Conservation (phyloP, 192 early-diverging fungal species). For the Backusella australiensis region DNA sequence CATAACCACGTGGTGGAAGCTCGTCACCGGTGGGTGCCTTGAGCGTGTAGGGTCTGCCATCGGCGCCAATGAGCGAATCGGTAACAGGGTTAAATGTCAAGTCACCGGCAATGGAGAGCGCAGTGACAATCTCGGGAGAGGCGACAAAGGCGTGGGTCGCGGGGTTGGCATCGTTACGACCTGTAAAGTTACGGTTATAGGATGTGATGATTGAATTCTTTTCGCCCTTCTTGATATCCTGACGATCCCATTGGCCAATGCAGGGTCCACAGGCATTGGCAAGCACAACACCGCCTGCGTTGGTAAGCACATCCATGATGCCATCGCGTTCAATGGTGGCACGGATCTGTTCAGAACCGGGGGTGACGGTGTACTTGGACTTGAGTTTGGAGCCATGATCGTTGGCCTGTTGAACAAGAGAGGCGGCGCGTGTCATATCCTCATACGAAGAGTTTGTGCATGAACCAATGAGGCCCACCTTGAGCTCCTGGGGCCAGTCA, state of each 20-base stretch:
- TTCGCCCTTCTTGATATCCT: slow-evolving; percentile 94
- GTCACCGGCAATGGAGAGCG: slow-evolving; percentile 92
- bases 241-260: slow-evolving; percentile 98
- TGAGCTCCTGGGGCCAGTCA: slow-evolving; percentile 85
- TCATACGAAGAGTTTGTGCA: slow-evolving; percentile 99
- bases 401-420: slow-evolving; percentile 80
- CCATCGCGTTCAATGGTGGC: slow-evolving; percentile 95
- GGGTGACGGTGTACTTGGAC: slow-evolving; percentile 87
- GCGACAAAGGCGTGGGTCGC: slow-evolving; percentile 95
- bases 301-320: slow-evolving; percentile 70
- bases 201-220: slow-evolving; percentile 98
- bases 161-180: slow-evolving; percentile 98
- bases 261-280: slow-evolving; percentile 99
- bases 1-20: slow-evolving; percentile 91
- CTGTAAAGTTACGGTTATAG: slow-evolving; percentile 99
- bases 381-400: slow-evolving; percentile 81
- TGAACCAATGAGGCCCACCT: slow-evolving; percentile 92
- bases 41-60: slow-evolving; percentile 96
- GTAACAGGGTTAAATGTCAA: slow-evolving; percentile 93
- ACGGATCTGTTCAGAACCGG: slow-evolving; percentile 96
- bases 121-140: slow-evolving; percentile 91
- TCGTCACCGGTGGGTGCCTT: slow-evolving; percentile 78
- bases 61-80: slow-evolving; percentile 80
- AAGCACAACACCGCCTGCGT: slow-evolving; percentile 83
- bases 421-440: slow-evolving; percentile 91